Base-by-base conservation (phyloP, 78 protist genomes). In the Paratrimastix pyriformis region DNA sequence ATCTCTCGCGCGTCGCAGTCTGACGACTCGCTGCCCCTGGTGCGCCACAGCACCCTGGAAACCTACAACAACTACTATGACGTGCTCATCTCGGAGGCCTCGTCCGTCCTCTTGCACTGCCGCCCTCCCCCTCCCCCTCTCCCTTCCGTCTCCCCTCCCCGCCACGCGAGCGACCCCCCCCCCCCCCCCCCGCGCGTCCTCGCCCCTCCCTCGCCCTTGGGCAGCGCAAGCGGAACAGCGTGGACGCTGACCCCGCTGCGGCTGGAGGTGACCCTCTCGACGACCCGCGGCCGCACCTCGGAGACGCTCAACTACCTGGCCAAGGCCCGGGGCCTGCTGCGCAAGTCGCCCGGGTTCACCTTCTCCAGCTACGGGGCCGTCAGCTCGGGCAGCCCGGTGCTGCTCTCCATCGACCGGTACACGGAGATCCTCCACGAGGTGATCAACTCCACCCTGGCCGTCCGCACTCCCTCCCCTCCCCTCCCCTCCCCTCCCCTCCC, bases 1-100 rank as follows among this genome's bases (percentile, higher is more conserved):
- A n/a, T n/a, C n/a, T n/a, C n/a, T n/a, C n/a, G n/a, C n/a, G n/a
- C n/a, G n/a, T n/a, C n/a, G n/a, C n/a, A n/a, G n/a, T n/a, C n/a
- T n/a, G 37, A 62, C 68, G 68, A 11, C 45, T 62, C 21, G 26
- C 68, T 21, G 39, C 15, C 15, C 13, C 15, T 35, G 37, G 18
- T 26, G 68, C 11, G 21, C 45, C 29, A 15, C 68, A 62, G 42
- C 45, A 8, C 2, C 46, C 40, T 30, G 44, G 45, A 39, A 4
- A 4, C 46, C 7, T 73, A 73, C 59, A 40, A 3, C 42, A 8
- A 73, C 62, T 76, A 52, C 74, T 42, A 21, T 24, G 80, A 76
- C 72, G 77, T 33, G 30, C 8, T 76, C 2, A 40, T 76, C 24
- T 54, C 76, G 44, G 68, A 57, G 44, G 68, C 42, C 45, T 13